phyloP scores from a whole-genome alignment of 805 yeast species.

The Candida adriatica region DNA sequence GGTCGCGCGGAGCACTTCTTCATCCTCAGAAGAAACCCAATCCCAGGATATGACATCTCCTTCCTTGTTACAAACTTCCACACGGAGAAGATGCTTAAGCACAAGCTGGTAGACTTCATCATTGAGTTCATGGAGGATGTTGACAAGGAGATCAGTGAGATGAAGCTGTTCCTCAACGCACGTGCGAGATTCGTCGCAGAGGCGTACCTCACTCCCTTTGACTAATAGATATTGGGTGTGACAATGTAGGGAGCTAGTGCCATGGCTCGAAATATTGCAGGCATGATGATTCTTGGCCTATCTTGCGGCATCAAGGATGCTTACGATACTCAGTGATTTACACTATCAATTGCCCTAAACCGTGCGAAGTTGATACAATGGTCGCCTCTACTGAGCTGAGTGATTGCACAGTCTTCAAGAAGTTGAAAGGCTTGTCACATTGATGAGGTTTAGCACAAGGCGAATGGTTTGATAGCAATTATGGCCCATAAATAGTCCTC shows the following conservation, averaged over 20 bases:
- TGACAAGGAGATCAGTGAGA: conserved; percentile 96
- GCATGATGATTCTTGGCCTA: too few relatives aligned
- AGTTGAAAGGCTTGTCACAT: too few relatives aligned
- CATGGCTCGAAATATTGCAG: too few relatives aligned
- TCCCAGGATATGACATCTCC: conserved; percentile 87
- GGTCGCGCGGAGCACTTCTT: conserved; percentile 94
- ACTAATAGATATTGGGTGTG: conserved; percentile 27
- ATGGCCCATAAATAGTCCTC: too few relatives aligned
- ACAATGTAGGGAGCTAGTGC: not conserved
- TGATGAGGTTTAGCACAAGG: too few relatives aligned
- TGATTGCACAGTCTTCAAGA: too few relatives aligned
- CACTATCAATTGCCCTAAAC: too few relatives aligned
- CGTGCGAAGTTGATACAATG: too few relatives aligned
- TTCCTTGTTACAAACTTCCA: conserved; percentile 91
- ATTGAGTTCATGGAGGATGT: conserved; percentile 99
- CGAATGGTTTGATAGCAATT: too few relatives aligned
- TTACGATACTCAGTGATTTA: too few relatives aligned
- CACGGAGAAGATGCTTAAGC: conserved; percentile 92
- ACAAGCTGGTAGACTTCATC: conserved; percentile 90
- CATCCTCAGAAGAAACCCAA: conserved; percentile 85
- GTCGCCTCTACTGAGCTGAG: too few relatives aligned
- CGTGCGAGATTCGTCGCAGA: conserved; percentile 98
- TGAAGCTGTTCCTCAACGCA: conserved; percentile 94
- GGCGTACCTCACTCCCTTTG: conserved; percentile 87
- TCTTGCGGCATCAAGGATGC: too few relatives aligned